Evolutionary conservation across 2,329 filamentous ascomycete genomes (phyloP), one percentile per base, ranked within the genome.

Genomic region (Aspergillus udagawae): DNA sequence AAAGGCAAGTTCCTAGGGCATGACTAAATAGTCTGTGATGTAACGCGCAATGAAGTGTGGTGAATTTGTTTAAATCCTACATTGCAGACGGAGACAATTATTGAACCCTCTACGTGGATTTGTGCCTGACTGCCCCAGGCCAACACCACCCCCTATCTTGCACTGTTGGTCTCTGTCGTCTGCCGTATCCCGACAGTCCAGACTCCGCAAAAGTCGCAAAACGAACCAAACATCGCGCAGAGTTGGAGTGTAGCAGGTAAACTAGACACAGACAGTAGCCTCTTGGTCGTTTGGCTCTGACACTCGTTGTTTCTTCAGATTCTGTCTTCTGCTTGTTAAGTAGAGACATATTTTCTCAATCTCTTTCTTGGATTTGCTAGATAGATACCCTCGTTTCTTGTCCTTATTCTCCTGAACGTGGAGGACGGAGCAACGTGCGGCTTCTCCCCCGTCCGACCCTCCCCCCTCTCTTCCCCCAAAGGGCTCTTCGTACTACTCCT

Each of bases 401-500:
- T 42, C 41, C 41, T 45, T 25, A 25, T 47, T 47, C 44, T 47
- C 44, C 44, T 47, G 44, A 47, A 14, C 21, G 12, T 21, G 21
- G 44, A 44, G 44, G 6, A 21, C 20, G 5, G 20, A 45, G 42
- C 17, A 20, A 21, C 42, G 42, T 45, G 42, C 42, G 42, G 10
- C 49, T 52, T 59, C 53, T 50, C 50, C 54, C 54, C 57, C 51
- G 53, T 58, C 45, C 53, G 38, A 10, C 10, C 9, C 9, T 29
- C 52, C 54, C 54, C 49, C 52, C 54, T 49, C 54, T 25, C 56
- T 60, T 52, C 51, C 47, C 52, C 51, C 52, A 32, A 32, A 32
- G 29, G 29, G 29, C 51, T 54, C 53, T 28, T 25, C 54, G 28
- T 55, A 52, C 53, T 44, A 28, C 50, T 67, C 65, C 60, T 65